These are phyloP conservation scores for Micractinium conductrix DNA, from an alignment of 139 green algal genomes.

Conservation along the genomic window DNA sequence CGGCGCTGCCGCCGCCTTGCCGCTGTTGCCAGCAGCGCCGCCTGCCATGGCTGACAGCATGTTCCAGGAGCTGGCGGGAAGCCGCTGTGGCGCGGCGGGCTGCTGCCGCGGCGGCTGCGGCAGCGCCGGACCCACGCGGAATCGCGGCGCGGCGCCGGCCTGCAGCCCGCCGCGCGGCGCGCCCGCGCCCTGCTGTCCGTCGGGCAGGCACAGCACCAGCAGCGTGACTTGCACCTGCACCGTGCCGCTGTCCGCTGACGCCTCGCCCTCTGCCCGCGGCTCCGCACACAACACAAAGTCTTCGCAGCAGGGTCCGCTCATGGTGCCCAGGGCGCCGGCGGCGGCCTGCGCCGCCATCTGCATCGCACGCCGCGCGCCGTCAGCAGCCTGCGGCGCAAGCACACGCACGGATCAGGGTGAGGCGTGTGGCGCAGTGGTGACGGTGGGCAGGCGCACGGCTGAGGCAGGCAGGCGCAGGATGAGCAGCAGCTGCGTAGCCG, in stretches of 20 bases:
- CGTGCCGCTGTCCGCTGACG: not conserved
- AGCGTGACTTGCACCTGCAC: slow-evolving; percentile 58
- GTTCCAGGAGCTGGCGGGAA: slow-evolving; percentile 54
- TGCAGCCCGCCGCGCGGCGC: not conserved
- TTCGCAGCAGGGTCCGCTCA: slow-evolving; percentile 64
- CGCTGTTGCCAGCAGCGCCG: slow-evolving; percentile 39
- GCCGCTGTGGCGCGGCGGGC: not conserved
- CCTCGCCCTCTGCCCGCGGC: not conserved
- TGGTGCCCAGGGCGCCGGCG: slow-evolving; percentile 45
- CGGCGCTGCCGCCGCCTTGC: not conserved
- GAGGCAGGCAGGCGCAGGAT: no score
- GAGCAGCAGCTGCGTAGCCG: no score
- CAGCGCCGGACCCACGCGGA: not conserved
- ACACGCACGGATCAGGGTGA: no score
- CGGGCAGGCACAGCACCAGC: slow-evolving; percentile 48
- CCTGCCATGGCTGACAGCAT: slow-evolving; percentile 75
- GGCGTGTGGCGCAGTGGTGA: no score
- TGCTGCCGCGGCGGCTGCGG: not conserved
- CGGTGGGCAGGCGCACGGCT: no score
- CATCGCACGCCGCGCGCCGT: slow-evolving; percentile 19
- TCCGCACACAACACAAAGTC: slow-evolving; percentile 79
- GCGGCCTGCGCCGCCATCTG: slow-evolving; percentile 57
- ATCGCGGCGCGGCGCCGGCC: not conserved
- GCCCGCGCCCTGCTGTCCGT: not conserved
- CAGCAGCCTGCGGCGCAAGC: not conserved